Percentiles rank a stretch among this genome's conserved stretches.
phyloP scores from a whole-genome alignment of 371 early-diverging fungal species.

The Chytridium lagenaria region DNA sequence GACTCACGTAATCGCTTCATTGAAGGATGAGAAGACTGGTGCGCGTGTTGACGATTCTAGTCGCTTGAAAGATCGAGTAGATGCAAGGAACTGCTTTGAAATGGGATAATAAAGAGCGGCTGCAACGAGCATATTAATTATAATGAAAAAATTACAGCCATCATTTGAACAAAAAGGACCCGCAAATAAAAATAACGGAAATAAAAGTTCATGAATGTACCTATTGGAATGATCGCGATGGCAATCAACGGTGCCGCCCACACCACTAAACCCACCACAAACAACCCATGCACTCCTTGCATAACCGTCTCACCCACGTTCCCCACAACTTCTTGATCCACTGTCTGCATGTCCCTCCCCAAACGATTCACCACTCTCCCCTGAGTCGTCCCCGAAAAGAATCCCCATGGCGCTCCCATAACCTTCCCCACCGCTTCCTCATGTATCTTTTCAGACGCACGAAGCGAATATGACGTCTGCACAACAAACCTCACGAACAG shows the following conservation, averaged over 20 bases:
- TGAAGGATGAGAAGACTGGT: slow-evolving; percentile 85
- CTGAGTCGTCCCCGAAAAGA: slow-evolving; percentile 50
- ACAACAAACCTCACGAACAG: slow-evolving; percentile 20
- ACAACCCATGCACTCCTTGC: slow-evolving; percentile 32
- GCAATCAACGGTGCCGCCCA: slow-evolving; percentile 63
- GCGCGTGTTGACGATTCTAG: slow-evolving; percentile 81
- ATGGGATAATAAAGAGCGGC: slow-evolving; percentile 67
- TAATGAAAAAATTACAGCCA: too few relatives aligned
- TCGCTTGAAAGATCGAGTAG: slow-evolving; percentile 80
- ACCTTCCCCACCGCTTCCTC: slow-evolving; percentile 62
- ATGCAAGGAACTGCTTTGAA: slow-evolving; percentile 72
- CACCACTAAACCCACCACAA: slow-evolving; percentile 36
- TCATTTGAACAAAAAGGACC: too few relatives aligned
- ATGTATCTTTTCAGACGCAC: slow-evolving; percentile 56
- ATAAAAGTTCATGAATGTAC: slow-evolving; percentile 8
- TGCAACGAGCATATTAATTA: background rate
- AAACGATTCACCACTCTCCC: slow-evolving; percentile 55
- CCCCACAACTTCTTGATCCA: slow-evolving; percentile 53
- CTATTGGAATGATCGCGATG: slow-evolving; percentile 38
- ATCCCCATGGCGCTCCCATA: slow-evolving; percentile 70
- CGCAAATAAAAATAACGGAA: too few relatives aligned
- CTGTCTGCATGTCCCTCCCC: slow-evolving; percentile 54
- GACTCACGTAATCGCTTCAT: slow-evolving; percentile 63
- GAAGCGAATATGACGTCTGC: slow-evolving; percentile 35
- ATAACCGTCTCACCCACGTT: slow-evolving; percentile 41